Evolutionary conservation across 2,329 filamentous ascomycete species (phyloP).

Genomic region (Xylariomycetidae sp.): DNA sequence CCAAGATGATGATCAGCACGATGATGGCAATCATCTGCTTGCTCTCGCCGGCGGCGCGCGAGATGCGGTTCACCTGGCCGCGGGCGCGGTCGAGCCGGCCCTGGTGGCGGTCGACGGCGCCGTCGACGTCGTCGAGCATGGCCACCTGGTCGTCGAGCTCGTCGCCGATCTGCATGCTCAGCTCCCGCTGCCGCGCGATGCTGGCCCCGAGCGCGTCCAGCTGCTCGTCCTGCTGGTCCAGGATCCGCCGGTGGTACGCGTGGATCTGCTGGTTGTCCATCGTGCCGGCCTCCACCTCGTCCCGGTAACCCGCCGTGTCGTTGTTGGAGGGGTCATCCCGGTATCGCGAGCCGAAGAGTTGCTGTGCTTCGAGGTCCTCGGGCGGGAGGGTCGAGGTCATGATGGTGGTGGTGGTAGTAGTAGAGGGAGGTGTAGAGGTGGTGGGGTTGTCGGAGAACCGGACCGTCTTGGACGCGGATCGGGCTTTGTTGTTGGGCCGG

Average conservation of each 20-base stretch:
- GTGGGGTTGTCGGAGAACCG: slow-evolving; percentile 70
- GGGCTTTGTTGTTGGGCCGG: slow-evolving; percentile 25
- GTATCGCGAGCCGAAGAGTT: slow-evolving; percentile 53
- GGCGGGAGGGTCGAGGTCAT: slow-evolving; percentile 34
- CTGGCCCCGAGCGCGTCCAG: slow-evolving; percentile 82
- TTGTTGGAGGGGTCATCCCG: slow-evolving; percentile 59
- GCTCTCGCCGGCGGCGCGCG: slow-evolving; percentile 73
- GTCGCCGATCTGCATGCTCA: slow-evolving; percentile 93
- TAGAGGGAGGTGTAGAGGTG: slow-evolving; percentile 31
- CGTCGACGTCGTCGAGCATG: slow-evolving; percentile 85
- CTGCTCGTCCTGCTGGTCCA: slow-evolving; percentile 89
- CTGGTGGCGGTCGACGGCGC: slow-evolving; percentile 75
- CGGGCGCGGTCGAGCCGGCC: slow-evolving; percentile 70
- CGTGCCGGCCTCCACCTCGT: slow-evolving; percentile 54
- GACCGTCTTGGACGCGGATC: slow-evolving; percentile 63
- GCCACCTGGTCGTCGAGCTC: slow-evolving; percentile 88
- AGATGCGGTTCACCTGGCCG: slow-evolving; percentile 65
- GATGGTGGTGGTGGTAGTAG: slow-evolving; percentile 36
- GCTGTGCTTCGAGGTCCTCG: slow-evolving; percentile 32
- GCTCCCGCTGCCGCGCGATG: slow-evolving; percentile 83
- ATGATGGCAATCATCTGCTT: slow-evolving; percentile 83
- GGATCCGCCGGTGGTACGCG: slow-evolving; percentile 72
- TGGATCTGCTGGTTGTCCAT: slow-evolving; percentile 84
- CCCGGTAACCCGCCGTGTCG: slow-evolving; percentile 52
- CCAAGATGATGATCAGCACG: slow-evolving; percentile 73